Evolutionary conservation across 2,329 filamentous ascomycete genomes (phyloP), one percentile per base, ranked within the genome.

Genomic region (Stemphylium beticola): DNA sequence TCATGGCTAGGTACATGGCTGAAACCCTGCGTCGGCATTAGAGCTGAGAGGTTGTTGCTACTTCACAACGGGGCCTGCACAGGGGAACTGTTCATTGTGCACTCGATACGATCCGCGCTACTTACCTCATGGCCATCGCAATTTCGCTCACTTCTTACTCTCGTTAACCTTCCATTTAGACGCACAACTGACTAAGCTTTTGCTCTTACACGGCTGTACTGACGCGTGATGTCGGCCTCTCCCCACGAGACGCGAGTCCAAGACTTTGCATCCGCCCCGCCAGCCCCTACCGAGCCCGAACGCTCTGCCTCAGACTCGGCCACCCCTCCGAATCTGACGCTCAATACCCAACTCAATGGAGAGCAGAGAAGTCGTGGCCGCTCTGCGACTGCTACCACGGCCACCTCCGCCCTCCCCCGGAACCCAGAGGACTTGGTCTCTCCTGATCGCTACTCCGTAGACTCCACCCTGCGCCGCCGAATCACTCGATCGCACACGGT

Each of bases 401-500:
- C 71, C 14, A 71, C 68, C 9, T 67, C 67, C 20, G 67, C 69
- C 31, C 60, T 61, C 15, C 8, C 32, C n/a, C 44, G 52, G 17
- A 61, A 65, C 39, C 63, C 61, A 34, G 67, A 64, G 14, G 60
- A 58, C 41, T 11, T 71, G n/a, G 55, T 69, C 38, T 71, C 71
- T 8, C 66, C 72, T 6, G 64, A 68, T 24, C 66, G 68, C 58
- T 60, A 59, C 34, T 77, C 75, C 5, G 55, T 73, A 38, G 71
- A 76, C 56, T 73, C 71, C 29, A 71, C 68, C 9, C 58, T 76
- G 18, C 70, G 70, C 47, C 66, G 74, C 9, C 70, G 76, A 14
- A 70, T 74, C 4, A 74, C 74, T 1, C 76, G 79, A 34, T 74
- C 76, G 15, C 78, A 81, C 49, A 82, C 79, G 0, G 74, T 82